phyloP scores from a whole-genome alignment of 1,284 basidiomycete genomes.

The Lignosus rhinocerotis region DNA sequence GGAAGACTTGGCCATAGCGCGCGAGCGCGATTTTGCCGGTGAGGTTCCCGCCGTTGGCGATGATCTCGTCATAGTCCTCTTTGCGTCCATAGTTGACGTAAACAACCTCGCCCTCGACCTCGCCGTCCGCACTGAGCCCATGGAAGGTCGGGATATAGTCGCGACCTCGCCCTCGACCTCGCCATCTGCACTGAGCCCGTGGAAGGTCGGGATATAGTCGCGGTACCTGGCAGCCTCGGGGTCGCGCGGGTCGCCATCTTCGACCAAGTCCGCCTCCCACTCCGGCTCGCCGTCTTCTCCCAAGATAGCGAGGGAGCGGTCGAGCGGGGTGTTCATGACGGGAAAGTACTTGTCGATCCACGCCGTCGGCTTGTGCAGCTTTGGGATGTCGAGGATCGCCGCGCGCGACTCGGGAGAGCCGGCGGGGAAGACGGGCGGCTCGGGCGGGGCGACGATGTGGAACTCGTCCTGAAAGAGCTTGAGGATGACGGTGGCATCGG shows the following conservation, averaged over 20 bases:
- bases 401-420: constrained; percentile 64
- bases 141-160: constrained; percentile 67
- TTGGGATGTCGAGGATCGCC: constrained; percentile 58
- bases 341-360: constrained; percentile 88
- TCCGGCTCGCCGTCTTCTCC: constrained; percentile 52
- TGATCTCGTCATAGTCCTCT: constrained; percentile 44
- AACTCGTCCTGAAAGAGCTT: constrained; percentile 64
- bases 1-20: constrained; percentile 81
- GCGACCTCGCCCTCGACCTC: constrained; percentile 65
- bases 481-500: constrained; percentile 65
- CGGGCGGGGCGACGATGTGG: constrained; percentile 44
- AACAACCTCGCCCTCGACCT: constrained; percentile 69
- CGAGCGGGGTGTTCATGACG: constrained; percentile 74
- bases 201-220: constrained; percentile 63
- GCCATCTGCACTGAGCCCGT: constrained; percentile 68
- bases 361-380: constrained; percentile 51
- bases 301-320: constrained; percentile 62
- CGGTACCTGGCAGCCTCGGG: constrained; percentile 62
- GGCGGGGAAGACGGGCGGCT: constrained; percentile 58
- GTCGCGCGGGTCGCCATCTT: constrained; percentile 66
- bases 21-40: constrained; percentile 82
- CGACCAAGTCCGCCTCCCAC: constrained; percentile 72
- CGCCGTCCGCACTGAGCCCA: constrained; percentile 66
- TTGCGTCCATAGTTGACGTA: constrained; percentile 84
- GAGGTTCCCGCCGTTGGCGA: constrained; percentile 64